phyloP scores from a whole-genome alignment of 176 grass and related monocot species.

The Melocanna baccifera region DNA sequence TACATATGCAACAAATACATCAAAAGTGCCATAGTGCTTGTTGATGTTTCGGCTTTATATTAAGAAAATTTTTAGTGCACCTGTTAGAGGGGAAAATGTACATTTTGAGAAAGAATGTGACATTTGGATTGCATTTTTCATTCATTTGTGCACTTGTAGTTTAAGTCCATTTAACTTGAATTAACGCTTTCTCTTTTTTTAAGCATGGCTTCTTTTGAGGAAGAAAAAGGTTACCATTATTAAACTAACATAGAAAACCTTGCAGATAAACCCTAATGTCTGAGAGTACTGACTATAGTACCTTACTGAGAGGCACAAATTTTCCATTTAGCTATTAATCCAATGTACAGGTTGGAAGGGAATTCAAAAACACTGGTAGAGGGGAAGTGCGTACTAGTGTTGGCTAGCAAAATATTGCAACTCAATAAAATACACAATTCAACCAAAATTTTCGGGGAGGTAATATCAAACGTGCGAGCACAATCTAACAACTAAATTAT shows the following conservation, averaged over 20 bases:
- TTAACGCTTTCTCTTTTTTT: neutral
- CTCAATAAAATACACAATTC: neutral
- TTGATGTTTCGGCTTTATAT: neutral
- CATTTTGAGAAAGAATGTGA: neutral
- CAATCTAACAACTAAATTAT: neutral
- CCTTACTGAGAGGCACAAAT: neutral
- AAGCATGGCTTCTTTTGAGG: constrained; percentile 5
- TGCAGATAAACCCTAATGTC: neutral
- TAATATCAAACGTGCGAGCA: neutral
- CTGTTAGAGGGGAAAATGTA: neutral
- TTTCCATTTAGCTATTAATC: neutral
- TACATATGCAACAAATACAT: constrained; percentile 1
- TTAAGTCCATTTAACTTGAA: neutral
- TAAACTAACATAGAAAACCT: neutral
- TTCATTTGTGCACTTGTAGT: neutral
- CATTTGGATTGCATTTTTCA: neutral
- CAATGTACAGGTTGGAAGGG: neutral
- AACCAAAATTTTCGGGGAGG: neutral
- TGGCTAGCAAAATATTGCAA: neutral
- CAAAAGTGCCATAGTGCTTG: neutral
- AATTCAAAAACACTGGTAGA: neutral
- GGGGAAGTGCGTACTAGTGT: neutral
- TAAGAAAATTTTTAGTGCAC: neutral
- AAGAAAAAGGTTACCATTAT: neutral
- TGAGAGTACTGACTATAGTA: neutral